These are phyloP conservation scores for Ascochyta rabiei DNA, from an alignment of 2,329 filamentous ascomycete genomes.

Conservation along the genomic window DNA sequence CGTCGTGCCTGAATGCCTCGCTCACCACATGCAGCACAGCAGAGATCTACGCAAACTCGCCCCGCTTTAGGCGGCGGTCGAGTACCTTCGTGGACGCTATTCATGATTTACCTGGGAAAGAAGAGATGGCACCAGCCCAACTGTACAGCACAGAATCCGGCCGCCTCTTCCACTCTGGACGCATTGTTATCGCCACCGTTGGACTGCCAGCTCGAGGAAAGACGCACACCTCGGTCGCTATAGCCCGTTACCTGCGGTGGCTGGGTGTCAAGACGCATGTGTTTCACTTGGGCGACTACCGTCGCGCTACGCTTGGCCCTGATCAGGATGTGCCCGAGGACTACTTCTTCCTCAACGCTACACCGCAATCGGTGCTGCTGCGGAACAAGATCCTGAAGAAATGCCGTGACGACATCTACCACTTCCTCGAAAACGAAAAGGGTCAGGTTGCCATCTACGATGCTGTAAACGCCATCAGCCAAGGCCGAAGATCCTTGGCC, in stretches of 20 bases:
- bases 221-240: slow-evolving; percentile 95
- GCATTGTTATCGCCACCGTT: slow-evolving; percentile 97
- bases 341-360: slow-evolving; percentile 97
- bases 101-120: slow-evolving; percentile 85
- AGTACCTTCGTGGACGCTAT: slow-evolving; percentile 98
- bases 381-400: slow-evolving; percentile 98
- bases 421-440: slow-evolving; percentile 95
- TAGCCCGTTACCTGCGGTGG: slow-evolving; percentile 95
- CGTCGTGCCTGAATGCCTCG: not conserved
- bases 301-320: slow-evolving; percentile 84
- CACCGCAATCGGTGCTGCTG: slow-evolving; percentile 87
- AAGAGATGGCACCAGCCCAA: slow-evolving; percentile 89
- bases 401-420: slow-evolving; percentile 95
- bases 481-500: slow-evolving; percentile 79
- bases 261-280: slow-evolving; percentile 97
- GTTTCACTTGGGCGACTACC: slow-evolving; percentile 96
- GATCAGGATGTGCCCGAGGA: slow-evolving; percentile 89
- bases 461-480: slow-evolving; percentile 89
- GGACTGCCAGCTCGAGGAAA: slow-evolving; percentile 94
- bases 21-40: slow-evolving; percentile 68
- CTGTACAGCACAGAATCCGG: slow-evolving; percentile 98
- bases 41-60: slow-evolving; percentile 88
- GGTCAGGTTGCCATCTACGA: slow-evolving; percentile 99
- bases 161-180: slow-evolving; percentile 92
- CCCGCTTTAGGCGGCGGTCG: slow-evolving; percentile 87